Conservation (phyloP, 1,284 basidiomycete genomes). For the Anthracocystis panici-leucophaei region DNA sequence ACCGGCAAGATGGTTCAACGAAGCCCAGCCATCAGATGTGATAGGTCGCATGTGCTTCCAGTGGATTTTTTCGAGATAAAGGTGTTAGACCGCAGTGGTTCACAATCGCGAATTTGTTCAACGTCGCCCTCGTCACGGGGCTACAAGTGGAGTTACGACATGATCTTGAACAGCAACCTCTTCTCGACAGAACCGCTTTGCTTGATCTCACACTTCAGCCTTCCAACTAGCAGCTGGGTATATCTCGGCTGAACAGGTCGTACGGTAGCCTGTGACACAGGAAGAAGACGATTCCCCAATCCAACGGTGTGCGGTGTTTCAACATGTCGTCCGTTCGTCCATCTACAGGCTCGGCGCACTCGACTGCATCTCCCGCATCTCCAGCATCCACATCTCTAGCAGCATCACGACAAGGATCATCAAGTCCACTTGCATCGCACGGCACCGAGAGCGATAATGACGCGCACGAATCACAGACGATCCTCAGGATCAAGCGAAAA, state of each 20-base stretch:
- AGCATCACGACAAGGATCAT: slow-evolving; percentile 25
- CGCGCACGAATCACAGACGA: slow-evolving; percentile 33
- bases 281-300: too few species aligned
- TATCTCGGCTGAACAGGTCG: too few species aligned
- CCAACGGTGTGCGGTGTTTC: too few species aligned
- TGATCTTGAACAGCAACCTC: background rate
- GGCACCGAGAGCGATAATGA: slow-evolving; percentile 27
- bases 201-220: background rate
- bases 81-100: background rate
- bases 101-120: background rate
- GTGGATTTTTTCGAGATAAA: background rate
- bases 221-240: too few species aligned
- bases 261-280: too few species aligned
- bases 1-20: slow-evolving; percentile 7
- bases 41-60: background rate
- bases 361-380: slow-evolving; percentile 23
- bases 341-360: slow-evolving; percentile 19
- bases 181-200: background rate
- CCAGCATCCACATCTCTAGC: slow-evolving; percentile 17
- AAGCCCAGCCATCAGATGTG: background rate
- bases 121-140: background rate
- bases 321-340: slow-evolving; percentile 24
- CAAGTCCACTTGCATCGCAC: slow-evolving; percentile 28
- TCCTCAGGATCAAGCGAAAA: slow-evolving; percentile 66
- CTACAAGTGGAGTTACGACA: slow-evolving; percentile 13